These are phyloP conservation scores for Penicillium desertorum DNA, from an alignment of 495 filamentous ascomycete species.

Conservation along the genomic window DNA sequence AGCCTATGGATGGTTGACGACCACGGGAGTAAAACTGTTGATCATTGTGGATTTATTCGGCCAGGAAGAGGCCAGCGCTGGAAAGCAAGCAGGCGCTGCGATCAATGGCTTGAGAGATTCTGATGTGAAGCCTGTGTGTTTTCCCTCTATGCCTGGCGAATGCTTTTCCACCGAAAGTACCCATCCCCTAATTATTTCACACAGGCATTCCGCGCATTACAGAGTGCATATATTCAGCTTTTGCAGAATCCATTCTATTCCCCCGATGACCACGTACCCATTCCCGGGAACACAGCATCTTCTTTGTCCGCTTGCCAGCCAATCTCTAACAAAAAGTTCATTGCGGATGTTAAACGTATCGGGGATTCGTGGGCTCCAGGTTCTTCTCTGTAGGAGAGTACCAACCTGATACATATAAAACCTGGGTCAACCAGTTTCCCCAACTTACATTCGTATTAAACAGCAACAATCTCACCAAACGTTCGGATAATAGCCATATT, in stretches of 20 bases:
- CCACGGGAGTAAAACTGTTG: constrained; percentile 87
- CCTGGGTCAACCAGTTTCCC: no score
- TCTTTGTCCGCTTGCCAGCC: constrained; percentile 46
- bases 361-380: constrained; percentile 66
- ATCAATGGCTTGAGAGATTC: constrained; percentile 68
- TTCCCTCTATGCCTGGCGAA: background rate
- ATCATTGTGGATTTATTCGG: constrained; percentile 86
- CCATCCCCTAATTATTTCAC: constrained; percentile 7
- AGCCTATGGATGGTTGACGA: constrained; percentile 95
- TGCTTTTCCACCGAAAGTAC: constrained; percentile 4
- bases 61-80: constrained; percentile 30
- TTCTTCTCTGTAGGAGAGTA: constrained; percentile 36
- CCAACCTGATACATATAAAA: background rate
- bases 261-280: constrained; percentile 75
- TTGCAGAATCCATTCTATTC: constrained; percentile 95
- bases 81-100: constrained; percentile 33
- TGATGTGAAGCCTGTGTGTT: constrained; percentile 74
- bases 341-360: constrained; percentile 78
- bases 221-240: constrained; percentile 84
- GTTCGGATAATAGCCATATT: background rate
- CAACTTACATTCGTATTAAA: background rate
- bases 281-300: constrained; percentile 30
- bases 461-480: background rate
- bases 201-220: constrained; percentile 85
- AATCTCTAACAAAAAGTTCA: constrained; percentile 80